Evolutionary conservation across 495 filamentous ascomycete species (phyloP), one percentile per base, ranked within the genome.

Genomic region (Lasiosphaeris hirsuta): DNA sequence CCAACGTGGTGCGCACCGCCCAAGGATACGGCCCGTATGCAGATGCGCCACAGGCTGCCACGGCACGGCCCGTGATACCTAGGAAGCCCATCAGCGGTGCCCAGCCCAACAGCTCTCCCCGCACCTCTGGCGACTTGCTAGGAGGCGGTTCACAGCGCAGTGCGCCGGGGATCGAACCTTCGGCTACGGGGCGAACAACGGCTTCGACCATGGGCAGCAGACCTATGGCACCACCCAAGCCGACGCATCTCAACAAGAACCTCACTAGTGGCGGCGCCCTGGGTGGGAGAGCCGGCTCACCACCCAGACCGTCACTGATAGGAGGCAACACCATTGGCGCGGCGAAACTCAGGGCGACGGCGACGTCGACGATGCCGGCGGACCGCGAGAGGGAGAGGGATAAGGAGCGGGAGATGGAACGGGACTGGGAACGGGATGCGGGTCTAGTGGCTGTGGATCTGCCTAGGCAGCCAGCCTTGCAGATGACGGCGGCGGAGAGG

Each of bases 21-120:
- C 84, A 90, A 56, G 94, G 92, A 7, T 97, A 97, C 70, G 94
- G 94, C 11, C 84, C 83, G 48, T 96, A 84, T 68, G 88, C 91
- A 6, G 87, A 92, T 53, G 56, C 66, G 1, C 23, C 23, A 5
- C 23, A 30, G 5, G 56, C 43, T 45, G 7, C 61, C 10, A 15
- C 19, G 1, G 64, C 60, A 13, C 42, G 56, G 17, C 68, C 66
- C 34, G 49, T 47, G n/a, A 55, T 74, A 17, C 57, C 70, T 13
- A 60, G 67, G 41, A 77, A 75, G 55, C 73, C 73, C 1, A 49
- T 69, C 11, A 49, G 39, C 49, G 49, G 33, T 50, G 42, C 13
- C 2, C 42, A 46, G 17, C 14, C 15, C n/a, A 45, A 23, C 11
- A 43, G 41, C 14, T 43, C 41, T 9, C 41, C 15, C 7, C 43